phyloP scores from a whole-genome alignment of 2,329 filamentous ascomycete species.

The Cercospora zeina region DNA sequence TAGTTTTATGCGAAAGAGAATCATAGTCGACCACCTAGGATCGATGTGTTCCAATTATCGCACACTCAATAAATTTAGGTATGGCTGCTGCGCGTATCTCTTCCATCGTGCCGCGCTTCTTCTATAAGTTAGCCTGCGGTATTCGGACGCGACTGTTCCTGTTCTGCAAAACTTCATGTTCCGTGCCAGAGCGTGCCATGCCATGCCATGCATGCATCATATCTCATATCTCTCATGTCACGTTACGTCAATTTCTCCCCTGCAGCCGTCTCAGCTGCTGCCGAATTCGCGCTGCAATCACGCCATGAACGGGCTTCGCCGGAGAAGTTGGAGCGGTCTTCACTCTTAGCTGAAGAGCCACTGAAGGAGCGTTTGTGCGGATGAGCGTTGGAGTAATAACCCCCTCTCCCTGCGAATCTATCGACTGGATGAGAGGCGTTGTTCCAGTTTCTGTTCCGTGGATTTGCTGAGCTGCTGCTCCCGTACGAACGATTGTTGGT shows the following conservation, averaged over 20 bases:
- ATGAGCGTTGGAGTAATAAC: neutral
- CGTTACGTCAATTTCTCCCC: neutral
- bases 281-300: neutral
- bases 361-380: neutral
- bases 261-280: neutral
- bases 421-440: neutral
- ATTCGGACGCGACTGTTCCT: neutral
- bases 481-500: slow-evolving; percentile 1
- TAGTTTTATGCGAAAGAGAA: neutral
- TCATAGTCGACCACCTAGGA: neutral
- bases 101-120: neutral
- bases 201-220: too few species aligned
- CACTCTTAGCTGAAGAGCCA: neutral
- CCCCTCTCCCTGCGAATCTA: neutral
- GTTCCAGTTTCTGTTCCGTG: neutral
- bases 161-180: neutral
- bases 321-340: neutral
- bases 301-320: neutral
- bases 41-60: neutral
- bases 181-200: neutral
- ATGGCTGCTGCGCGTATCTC: neutral
- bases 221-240: slow-evolving; percentile 7
- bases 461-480: neutral
- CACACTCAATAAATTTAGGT: neutral
- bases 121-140: neutral